Percentiles rank a stretch among this genome's conserved stretches.
Conservation (phyloP, 108 stramenopile genomes). For the Hondaea fermentalgiana region DNA sequence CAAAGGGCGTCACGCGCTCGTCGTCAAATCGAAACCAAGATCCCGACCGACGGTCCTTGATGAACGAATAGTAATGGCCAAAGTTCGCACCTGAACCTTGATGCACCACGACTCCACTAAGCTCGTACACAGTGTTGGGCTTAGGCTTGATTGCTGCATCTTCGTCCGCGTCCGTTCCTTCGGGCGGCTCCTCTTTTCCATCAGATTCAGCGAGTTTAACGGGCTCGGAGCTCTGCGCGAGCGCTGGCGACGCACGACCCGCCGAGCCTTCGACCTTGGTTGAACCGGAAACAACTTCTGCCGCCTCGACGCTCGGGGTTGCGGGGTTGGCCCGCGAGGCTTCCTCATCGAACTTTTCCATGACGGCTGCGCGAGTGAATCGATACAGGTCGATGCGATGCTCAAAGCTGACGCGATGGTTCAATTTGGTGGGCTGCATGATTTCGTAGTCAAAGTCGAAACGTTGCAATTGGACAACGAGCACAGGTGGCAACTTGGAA, state of each 20-base stretch:
- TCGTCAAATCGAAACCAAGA: not conserved
- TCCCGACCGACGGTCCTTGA: not conserved
- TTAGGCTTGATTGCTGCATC: not conserved
- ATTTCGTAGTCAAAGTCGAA: constrained; percentile 13
- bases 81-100: constrained; percentile 13
- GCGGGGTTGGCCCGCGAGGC: not conserved
- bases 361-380: not conserved
- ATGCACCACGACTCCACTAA: not conserved
- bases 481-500: constrained; percentile 6
- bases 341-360: not conserved
- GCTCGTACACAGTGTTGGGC: not conserved
- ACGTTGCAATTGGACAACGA: not conserved
- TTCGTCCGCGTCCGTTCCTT: not conserved
- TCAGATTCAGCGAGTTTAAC: too few species aligned
- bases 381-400: not conserved
- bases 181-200: too few species aligned
- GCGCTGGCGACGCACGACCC: too few species aligned
- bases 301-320: not conserved
- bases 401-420: constrained; percentile 15
- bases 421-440: constrained; percentile 16
- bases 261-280: not conserved
- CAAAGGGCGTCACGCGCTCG: constrained; percentile 12
- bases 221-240: too few species aligned
- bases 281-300: not conserved
- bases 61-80: constrained; percentile 13